These are phyloP conservation scores for Micractinium conductrix DNA, from an alignment of 139 green algal genomes.

Conservation along the genomic window DNA sequence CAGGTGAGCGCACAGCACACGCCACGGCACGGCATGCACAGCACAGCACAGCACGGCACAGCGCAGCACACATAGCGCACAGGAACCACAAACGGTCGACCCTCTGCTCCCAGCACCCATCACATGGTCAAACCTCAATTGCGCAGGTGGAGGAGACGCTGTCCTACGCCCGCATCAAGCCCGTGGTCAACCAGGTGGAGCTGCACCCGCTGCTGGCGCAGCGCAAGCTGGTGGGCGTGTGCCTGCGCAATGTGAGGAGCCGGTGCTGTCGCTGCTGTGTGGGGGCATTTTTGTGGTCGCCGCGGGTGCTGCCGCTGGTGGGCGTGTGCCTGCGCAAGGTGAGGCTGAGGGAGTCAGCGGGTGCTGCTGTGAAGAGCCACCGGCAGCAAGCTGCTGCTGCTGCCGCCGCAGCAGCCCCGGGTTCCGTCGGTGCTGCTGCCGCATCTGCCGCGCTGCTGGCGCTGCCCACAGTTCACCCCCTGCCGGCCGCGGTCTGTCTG, in stretches of 20 bases:
- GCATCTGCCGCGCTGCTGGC: too few relatives aligned
- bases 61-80: not conserved
- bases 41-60: too few relatives aligned
- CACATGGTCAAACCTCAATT: not conserved
- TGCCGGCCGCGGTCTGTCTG: not conserved
- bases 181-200: slow-evolving; percentile 85
- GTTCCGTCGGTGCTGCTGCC: too few relatives aligned
- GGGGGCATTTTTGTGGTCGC: not conserved
- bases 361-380: too few relatives aligned
- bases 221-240: slow-evolving; percentile 80
- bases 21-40: too few relatives aligned
- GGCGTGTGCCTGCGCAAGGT: not conserved
- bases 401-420: too few relatives aligned
- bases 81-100: too few relatives aligned
- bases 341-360: too few relatives aligned
- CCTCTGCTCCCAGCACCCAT: not conserved
- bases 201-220: slow-evolving; percentile 81
- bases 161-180: slow-evolving; percentile 56
- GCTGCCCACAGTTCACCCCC: too few relatives aligned
- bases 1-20: slow-evolving; percentile 15
- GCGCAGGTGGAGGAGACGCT: slow-evolving; percentile 75
- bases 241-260: slow-evolving; percentile 60
- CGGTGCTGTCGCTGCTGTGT: not conserved
- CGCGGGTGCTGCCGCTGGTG: not conserved
- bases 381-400: too few relatives aligned